Conservation (phyloP, 2,329 filamentous ascomycete species). For the Parastagonospora avenae region DNA sequence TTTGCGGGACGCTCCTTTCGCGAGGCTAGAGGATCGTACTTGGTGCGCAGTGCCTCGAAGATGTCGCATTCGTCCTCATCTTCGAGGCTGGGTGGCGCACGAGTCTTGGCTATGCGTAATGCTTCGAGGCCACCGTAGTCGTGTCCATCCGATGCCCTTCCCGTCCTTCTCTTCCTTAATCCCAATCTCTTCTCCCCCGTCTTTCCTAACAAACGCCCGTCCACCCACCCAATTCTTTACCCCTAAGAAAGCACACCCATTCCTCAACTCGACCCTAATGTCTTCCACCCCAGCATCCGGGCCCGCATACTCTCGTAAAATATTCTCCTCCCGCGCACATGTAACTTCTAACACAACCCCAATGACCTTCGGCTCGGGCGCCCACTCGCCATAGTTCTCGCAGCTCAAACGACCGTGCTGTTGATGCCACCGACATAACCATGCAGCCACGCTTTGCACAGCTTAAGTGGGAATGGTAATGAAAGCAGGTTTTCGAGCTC, state of each 20-base stretch:
- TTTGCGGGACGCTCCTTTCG: no score
- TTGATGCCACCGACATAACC: background rate
- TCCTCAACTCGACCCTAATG: background rate
- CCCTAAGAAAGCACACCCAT: background rate
- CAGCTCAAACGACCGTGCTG: background rate
- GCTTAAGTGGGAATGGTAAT: background rate
- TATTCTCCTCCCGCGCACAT: background rate
- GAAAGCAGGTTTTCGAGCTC: background rate
- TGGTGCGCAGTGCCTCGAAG: no score
- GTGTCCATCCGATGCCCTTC: no score
- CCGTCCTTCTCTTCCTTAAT: no score
- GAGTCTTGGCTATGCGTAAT: no score
- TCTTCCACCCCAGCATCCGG: background rate
- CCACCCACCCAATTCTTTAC: background rate
- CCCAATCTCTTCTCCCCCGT: background rate
- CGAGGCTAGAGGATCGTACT: no score
- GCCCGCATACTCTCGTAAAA: background rate
- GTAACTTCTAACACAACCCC: background rate
- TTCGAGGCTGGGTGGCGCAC: no score
- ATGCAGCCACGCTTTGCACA: background rate
- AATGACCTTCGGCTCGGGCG: background rate
- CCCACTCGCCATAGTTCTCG: background rate
- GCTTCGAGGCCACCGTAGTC: no score
- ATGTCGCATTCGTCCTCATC: no score
- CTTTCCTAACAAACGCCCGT: background rate